phyloP scores from a whole-genome alignment of 2,329 filamentous ascomycete genomes.

The Endoconidiophora laricicola region DNA sequence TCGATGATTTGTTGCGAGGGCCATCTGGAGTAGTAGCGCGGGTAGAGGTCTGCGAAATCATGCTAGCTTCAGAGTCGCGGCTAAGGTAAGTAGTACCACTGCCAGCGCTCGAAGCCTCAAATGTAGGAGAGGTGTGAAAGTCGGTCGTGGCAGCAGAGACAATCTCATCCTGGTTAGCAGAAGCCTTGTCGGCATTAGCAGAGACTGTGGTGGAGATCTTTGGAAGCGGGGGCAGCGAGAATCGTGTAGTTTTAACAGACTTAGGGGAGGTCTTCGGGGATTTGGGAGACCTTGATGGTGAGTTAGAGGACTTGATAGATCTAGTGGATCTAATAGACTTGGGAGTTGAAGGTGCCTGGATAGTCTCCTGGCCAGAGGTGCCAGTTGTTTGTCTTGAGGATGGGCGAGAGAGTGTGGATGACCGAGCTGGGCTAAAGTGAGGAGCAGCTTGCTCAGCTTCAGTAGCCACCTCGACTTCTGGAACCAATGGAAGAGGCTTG shows the following conservation, averaged over 20 bases:
- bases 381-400: conserved; percentile 28
- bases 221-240: conserved; percentile 37
- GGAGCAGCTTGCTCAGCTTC: background rate
- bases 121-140: conserved; percentile 35
- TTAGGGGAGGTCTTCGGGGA: background rate
- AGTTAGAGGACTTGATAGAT: background rate
- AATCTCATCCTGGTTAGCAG: conserved; percentile 17
- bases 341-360: background rate
- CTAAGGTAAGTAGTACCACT: conserved; percentile 66
- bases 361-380: conserved; percentile 4
- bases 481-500: conserved; percentile 53
- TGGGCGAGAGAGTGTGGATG: conserved; percentile 19
- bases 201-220: conserved; percentile 36
- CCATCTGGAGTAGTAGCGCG: conserved; percentile 73
- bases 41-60: conserved; percentile 68
- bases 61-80: conserved; percentile 65
- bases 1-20: conserved; percentile 42
- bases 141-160: conserved; percentile 20
- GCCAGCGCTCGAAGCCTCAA: conserved; percentile 58
- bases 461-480: conserved; percentile 26
- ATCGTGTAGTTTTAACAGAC: conserved; percentile 24
- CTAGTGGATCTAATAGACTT: background rate
- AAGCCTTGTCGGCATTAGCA: conserved; percentile 30
- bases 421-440: background rate
- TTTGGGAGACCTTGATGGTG: background rate